Percentiles rank a stretch among this genome's conserved stretches.
Conservation (phyloP, 1,284 basidiomycete species). For the Thecaphora thlaspeos region DNA sequence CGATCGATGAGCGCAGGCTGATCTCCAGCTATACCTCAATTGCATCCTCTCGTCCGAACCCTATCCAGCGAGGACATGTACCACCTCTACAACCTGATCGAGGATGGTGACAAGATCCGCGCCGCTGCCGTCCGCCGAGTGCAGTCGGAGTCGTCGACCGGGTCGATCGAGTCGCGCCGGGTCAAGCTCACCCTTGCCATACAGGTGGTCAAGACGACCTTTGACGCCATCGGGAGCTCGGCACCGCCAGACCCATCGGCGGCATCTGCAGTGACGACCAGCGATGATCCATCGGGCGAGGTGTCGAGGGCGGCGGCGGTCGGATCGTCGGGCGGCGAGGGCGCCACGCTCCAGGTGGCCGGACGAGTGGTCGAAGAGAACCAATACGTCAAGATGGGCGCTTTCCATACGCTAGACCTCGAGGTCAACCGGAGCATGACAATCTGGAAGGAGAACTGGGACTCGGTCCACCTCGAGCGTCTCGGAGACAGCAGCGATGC, state of each 20-base stretch:
- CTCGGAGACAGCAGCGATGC: constrained; percentile 84
- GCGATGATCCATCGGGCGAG: constrained; percentile 26
- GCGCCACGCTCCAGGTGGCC: constrained; percentile 73
- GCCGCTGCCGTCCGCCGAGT: constrained; percentile 81
- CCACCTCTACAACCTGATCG: constrained; percentile 97
- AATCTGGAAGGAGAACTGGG: constrained; percentile 88
- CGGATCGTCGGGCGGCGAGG: constrained; percentile 36
- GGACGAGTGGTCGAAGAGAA: constrained; percentile 90
- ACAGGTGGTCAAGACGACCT: constrained; percentile 67
- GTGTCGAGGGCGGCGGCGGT: constrained; percentile 26
- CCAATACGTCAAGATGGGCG: constrained; percentile 85
- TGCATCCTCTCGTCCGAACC: background rate
- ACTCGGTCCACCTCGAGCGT: constrained; percentile 77
- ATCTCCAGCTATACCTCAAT: background rate
- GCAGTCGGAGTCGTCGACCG: constrained; percentile 76
- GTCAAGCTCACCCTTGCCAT: constrained; percentile 83
- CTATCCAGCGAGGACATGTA: constrained; percentile 82
- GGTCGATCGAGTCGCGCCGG: constrained; percentile 87
- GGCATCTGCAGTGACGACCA: constrained; percentile 16
- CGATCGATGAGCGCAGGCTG: background rate
- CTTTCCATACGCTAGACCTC: constrained; percentile 91
- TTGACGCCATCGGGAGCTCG: constrained; percentile 49
- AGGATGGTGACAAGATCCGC: constrained; percentile 75
- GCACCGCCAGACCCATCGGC: constrained; percentile 46
- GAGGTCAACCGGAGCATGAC: constrained; percentile 89